A percentile compares a stretch with the other conserved stretches of the same genome.
phyloP scores from a whole-genome alignment of 306 rosid species.

The Medicago truncatula region MtrunA17r5.0-ANR NC_053046.1:33198001-33198500 shows the following conservation, averaged over 20 bases:
- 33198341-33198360: conserved; percentile 25
- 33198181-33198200: conserved; percentile 69
- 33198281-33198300: conserved; percentile 72
- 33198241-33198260: conserved; percentile 79
- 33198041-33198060: conserved; percentile 71
- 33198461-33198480: not conserved
- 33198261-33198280: conserved; percentile 78
- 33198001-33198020: conserved; percentile 56
- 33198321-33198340: not conserved
- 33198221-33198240: conserved; percentile 56
- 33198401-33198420: not conserved
- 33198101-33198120: conserved; percentile 64
- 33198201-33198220: conserved; percentile 72
- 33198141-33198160: conserved; percentile 71
- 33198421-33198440: not conserved
- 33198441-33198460: not conserved
- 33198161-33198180: conserved; percentile 38
- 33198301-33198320: not conserved
- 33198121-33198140: conserved; percentile 66
- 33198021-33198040: conserved; percentile 68
- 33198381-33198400: conserved; percentile 29
- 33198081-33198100: conserved; percentile 77
- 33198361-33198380: not conserved
- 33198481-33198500: not conserved
- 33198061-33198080: conserved; percentile 69